Base-by-base conservation (phyloP, 768 basidiomycete genomes). In the Boletus rubropictus region DNA sequence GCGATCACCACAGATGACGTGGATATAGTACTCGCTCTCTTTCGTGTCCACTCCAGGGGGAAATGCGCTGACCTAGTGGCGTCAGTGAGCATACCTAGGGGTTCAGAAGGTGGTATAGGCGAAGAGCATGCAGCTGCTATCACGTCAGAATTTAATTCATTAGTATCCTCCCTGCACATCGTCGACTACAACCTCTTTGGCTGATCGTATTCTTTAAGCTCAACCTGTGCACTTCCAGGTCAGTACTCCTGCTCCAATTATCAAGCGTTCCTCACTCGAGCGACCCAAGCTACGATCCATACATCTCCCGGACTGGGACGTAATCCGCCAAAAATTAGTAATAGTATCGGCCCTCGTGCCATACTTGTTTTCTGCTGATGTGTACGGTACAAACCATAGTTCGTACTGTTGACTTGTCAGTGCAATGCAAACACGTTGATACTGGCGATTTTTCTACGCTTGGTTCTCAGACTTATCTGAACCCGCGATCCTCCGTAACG, bases 51-150 rank as follows among this genome's bases (percentile, higher is more conserved):
- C 56, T 59, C 69, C 20, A 6, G 11, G 22, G 46, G 46, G 32
- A 88, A 87, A 64, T 72, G 73, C 28, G 77, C 84, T 6, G 96
- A 99, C 62, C 63, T 99, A 18, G 86, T 96, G 24, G 75, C 89
- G 50, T 86, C 87, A 15, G 84, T 84, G 60, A 97, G 94, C 66
- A 75, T 87, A 18, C 94, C 94, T 25, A 74, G 77, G 46, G 73
- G 70, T 35, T 34, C 39, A 15, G 42, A 35, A 20, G 48, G 38
- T 14, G 29, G 46, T 27, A 71, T 78, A 32, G 64, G 57, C n/a
- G 58, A 65, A 49, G 68, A 70, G 42, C 38, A 17, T 21, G 49
- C 45, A 65, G 64, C 22, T 58, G 68, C 32, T 59, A 61, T 50
- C 31, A 61, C 66, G 48, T 61, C 63, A 47, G 76, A 79, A 44